A percentile compares a stretch with the other conserved stretches of the same genome.
Conservation (phyloP, 805 yeast species). For the Spathaspora sp. region DNA sequence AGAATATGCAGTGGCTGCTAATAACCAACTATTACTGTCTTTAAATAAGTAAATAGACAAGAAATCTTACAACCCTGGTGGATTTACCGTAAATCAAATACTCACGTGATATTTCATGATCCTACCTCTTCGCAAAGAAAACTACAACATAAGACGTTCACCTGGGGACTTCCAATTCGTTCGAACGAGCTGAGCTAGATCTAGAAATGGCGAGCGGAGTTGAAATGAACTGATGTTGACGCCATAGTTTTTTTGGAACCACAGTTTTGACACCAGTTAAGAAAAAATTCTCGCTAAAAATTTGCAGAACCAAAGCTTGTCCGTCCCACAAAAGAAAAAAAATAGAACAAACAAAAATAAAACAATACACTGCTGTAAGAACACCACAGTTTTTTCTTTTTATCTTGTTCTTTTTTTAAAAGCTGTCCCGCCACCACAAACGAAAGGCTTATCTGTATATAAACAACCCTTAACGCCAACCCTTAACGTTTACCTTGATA, state of each 20-base stretch:
- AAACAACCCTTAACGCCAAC: not conserved
- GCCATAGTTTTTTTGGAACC: not conserved
- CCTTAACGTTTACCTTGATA: not conserved
- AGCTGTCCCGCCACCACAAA: not conserved
- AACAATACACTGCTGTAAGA: not conserved
- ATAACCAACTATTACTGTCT: too few relatives aligned
- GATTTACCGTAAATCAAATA: too few relatives aligned
- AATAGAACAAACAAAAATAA: not conserved
- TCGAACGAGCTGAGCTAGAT: not conserved
- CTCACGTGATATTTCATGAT: not conserved
- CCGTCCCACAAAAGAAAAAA: not conserved
- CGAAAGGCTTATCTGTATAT: not conserved
- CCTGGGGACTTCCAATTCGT: not conserved
- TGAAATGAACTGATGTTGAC: not conserved
- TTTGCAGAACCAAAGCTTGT: not conserved
- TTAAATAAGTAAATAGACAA: too few relatives aligned
- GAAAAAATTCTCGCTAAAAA: not conserved
- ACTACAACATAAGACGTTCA: too few relatives aligned
- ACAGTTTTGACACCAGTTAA: not conserved
- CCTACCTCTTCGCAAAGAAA: not conserved
- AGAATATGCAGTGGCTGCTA: too few relatives aligned
- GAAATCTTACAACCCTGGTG: too few relatives aligned
- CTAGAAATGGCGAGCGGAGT: not conserved
- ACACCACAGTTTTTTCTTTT: not conserved
- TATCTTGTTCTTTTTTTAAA: not conserved